phyloP scores from a whole-genome alignment of 208 protist species.

The Acanthamoeba quina region DNA sequence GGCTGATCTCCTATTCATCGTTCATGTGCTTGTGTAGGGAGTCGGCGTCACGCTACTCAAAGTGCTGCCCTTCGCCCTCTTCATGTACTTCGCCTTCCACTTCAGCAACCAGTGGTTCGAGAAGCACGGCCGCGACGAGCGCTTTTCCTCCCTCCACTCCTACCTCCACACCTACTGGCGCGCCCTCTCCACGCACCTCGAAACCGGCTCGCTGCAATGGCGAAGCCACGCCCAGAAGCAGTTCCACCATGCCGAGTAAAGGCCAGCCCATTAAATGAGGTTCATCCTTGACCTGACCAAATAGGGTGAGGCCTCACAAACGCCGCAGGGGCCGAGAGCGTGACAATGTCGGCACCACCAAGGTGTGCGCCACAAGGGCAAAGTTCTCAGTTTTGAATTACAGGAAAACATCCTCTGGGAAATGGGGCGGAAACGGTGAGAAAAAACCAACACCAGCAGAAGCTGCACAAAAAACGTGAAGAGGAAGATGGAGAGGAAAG shows the following conservation, averaged over 20 bases:
- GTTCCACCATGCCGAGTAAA: not conserved
- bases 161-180: constrained; percentile 45
- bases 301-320: no score
- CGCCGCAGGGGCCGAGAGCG: no score
- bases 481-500: not conserved
- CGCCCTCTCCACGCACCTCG: constrained; percentile 20
- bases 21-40: not conserved
- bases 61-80: constrained; percentile 17
- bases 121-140: not conserved
- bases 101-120: constrained; percentile 50
- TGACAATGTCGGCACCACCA: no score
- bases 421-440: no score
- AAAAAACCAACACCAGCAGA: no score
- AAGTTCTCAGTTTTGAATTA: no score
- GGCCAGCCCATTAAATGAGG: not conserved
- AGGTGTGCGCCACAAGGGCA: no score
- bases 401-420: no score
- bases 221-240: constrained; percentile 34
- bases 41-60: constrained; percentile 18
- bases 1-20: not conserved
- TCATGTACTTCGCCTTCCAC: constrained; percentile 36
- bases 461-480: no score
- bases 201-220: constrained; percentile 19
- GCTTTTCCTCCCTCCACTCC: not conserved
- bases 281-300: no score